Base-by-base conservation (phyloP, 495 filamentous ascomycete species). In the Tuber indicum region DNA sequence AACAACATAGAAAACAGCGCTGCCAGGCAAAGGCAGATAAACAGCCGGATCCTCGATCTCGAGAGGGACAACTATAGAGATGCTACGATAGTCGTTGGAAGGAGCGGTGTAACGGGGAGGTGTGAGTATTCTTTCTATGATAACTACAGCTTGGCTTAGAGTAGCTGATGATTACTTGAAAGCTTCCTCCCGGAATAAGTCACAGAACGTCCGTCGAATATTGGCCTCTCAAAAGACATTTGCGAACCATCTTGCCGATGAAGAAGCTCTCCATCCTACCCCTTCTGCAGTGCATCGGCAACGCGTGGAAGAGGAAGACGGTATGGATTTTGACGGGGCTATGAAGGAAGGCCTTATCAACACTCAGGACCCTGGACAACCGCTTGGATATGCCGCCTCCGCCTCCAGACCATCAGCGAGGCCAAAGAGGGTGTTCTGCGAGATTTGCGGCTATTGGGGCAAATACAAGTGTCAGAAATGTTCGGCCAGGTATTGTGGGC, bases 161-260 rank as follows among this genome's bases (percentile, higher is more conserved):
- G 70, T 47, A 49, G 21, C 74, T 72, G 14, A 46, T 26, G 39
- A 74, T 72, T 21, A 74, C 47, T 42, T 21, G 14, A 70, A 62
- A 62, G 42, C 77, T 36, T 70, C 80, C 52, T 79, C 80, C 0
- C 58, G 58, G 58, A 66, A 66, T 36, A 66, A 66, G 16, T 94
- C 94, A 26, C 87, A 91, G 4, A 92, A 91, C 82, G 92, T 96
- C n/a, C 92, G 93, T 79, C 92, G 92, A 82, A 96, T 98, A 79
- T 86, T 97, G n/a, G 89, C 91, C 80, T 94, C 91, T 3, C 92
- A 96, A 84, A 97, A 97, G 86, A 94, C 93, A 0, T 97, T 97
- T 81, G 88, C 90, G 62, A 96, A 98, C 84, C 92, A 98, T 82
- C 88, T 98, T 47, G 92, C 93, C 75, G 94, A 98, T 84, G 94